Evolutionary conservation across 169 alveolate genomes (phyloP).

Genomic region (Eimeria necatrix): DNA sequence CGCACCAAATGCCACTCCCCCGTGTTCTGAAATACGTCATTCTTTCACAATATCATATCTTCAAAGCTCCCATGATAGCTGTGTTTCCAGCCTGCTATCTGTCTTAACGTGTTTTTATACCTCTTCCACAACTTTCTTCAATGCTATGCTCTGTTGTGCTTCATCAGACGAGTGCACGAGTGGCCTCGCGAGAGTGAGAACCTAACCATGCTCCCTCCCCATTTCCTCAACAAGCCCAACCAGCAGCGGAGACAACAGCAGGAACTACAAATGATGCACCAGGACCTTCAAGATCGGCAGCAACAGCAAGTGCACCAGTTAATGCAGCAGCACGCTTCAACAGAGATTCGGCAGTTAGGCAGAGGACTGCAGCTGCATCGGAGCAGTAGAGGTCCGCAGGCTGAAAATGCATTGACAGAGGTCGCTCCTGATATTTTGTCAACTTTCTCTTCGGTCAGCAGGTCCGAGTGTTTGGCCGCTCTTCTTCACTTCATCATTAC

Average conservation of each 20-base stretch:
- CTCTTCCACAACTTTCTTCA: neutral
- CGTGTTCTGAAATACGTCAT: no score
- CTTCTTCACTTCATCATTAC: constrained; percentile 1
- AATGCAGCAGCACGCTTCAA: neutral
- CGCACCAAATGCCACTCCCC: no score
- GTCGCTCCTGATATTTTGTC: neutral
- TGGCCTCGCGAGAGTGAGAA: neutral
- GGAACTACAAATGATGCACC: neutral
- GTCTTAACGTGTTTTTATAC: no score
- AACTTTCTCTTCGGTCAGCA: neutral
- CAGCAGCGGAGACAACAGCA: constrained; percentile 13
- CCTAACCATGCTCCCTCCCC: neutral
- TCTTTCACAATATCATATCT: no score
- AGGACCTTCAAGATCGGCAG: constrained; percentile 33
- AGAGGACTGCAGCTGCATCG: neutral
- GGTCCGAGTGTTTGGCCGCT: constrained; percentile 50
- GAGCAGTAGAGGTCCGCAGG: neutral
- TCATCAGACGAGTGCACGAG: constrained; percentile 9
- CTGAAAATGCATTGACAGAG: neutral
- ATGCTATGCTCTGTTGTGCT: neutral
- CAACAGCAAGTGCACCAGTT: constrained; percentile 13
- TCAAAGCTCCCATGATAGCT: no score
- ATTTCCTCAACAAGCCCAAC: neutral
- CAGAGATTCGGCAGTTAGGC: neutral
- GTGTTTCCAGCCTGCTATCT: no score